Base-by-base conservation (phyloP, 768 basidiomycete species). In the Lentinus tigrinus region DNA sequence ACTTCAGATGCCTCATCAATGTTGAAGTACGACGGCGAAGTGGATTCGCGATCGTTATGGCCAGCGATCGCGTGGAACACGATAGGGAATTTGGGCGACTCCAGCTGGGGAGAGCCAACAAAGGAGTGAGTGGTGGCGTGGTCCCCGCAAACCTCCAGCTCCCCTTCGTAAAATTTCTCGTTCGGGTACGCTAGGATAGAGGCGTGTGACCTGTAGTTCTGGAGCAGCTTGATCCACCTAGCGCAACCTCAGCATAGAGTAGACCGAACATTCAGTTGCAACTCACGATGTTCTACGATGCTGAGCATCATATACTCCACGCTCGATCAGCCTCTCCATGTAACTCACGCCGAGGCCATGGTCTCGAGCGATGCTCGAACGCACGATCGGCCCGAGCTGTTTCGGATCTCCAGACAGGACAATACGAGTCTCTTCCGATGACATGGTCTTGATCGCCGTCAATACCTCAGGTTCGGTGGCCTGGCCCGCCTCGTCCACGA, bases 401-500 rank as follows among this genome's bases (percentile, higher is more conserved):
- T 85, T 85, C 0, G 83, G 87, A 63, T 91, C 88, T 0, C 88
- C 88, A 0, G 85, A 81, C 0, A 91, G 74, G 3, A 89, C 69
- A 24, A 89, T 70, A 46, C 82, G 85, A 0, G 87, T 89, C 0
- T 64, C 55, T 3, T 66, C 67, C 51, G 80, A 75, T 0, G 83
- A 81, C 70, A 87, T 76, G 0, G 81, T 82, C 71, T 85, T 85
- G 70, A 89, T 80, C 0, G 81, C 69, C n/a, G 88, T 77, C 70
- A 87, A 83, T 0, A 76, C 76, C 66, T 89, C 87, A 0, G 87
- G 85, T 66, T 90, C 88, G 0, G 83, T 85, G 1, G 86, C 85
- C 63, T 90, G 87, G 0, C 85, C 87, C 0, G 87, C 87, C 65
- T 90, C 87, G 61, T 90, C 87, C 9, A 87, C 70, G 66, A 89